phyloP scores from a whole-genome alignment of 2,329 filamentous ascomycete genomes.

The Phaeosphaeria sp. region DNA sequence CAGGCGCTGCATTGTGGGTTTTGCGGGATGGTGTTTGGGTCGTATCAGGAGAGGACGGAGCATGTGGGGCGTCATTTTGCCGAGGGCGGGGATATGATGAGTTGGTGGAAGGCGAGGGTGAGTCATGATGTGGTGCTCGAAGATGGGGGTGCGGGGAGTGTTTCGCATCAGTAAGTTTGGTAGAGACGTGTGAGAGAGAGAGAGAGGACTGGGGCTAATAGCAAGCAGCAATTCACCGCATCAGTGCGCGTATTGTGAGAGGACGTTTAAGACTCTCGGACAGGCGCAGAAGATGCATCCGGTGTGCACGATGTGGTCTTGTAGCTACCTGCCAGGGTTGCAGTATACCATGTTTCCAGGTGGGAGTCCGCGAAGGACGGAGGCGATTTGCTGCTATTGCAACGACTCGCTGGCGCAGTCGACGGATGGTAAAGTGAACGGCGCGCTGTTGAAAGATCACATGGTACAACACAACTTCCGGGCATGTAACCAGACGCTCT shows the following conservation, averaged over 20 bases:
- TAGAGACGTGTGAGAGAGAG: background rate
- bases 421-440: constrained; percentile 27
- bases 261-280: constrained; percentile 22
- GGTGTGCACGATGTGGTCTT: constrained; percentile 35
- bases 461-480: constrained; percentile 34
- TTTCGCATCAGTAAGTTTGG: constrained; percentile 18
- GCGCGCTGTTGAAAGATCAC: constrained; percentile 26
- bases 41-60: constrained; percentile 31
- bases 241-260: constrained; percentile 28
- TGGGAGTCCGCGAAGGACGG: constrained; percentile 7
- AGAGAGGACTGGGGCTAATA: background rate
- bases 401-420: constrained; percentile 27
- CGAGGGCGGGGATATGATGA: constrained; percentile 33
- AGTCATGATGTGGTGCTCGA: constrained; percentile 16
- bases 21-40: constrained; percentile 26
- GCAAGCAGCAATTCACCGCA: constrained; percentile 22
- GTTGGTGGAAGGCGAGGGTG: constrained; percentile 31
- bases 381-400: constrained; percentile 34
- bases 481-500: constrained; percentile 31
- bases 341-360: constrained; percentile 36
- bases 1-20: constrained; percentile 38
- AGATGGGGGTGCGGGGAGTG: background rate
- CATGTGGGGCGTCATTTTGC: constrained; percentile 36
- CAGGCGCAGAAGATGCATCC: constrained; percentile 27
- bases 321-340: constrained; percentile 34